Evolutionary conservation across 192 early-diverging fungal species (phyloP), one percentile per base, ranked within the genome.

Genomic region (Podila epicladia): DNA sequence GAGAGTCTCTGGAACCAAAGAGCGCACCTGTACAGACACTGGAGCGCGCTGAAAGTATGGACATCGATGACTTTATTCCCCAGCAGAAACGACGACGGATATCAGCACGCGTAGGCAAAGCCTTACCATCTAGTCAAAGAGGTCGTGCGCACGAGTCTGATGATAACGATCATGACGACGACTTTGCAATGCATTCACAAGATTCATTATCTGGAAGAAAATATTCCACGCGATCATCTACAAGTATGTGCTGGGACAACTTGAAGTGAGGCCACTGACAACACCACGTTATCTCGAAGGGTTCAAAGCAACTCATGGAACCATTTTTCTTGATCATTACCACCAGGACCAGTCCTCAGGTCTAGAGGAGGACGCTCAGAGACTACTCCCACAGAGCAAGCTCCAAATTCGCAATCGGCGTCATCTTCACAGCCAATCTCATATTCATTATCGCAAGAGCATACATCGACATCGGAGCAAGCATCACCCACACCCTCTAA

Each of bases 11-110:
- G 28, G 9, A 35, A 4, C 38, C 63, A 6, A 76, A 59, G 49
- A 19, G n/a, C 22, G 22, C 38, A 19, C 38, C 17, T 7, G 28
- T 9, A 19, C 31, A 55, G 3, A 19, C 38, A 45, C 24, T 58
- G 2, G 22, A 50, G 33, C 62, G 57, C 8, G 17, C 35, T 24
- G 70, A 69, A 6, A 73, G 66, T 38, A 73, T 80, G 77, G 77
- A 80, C 5, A 22, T 69, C 4, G 71, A 80, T 24, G 66, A 65
- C 38, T 7, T 35, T 11, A 28, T 38, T 19, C 70, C 33, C 0
- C 61, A 69, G n/a, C 53, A 71, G 19, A 80, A 80, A 64, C 53
- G 77, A 49, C 65, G 77, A 59, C 64, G 77, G 62, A 73, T 65
- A 53, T 80, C 77, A 15, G 35, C 59, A 9, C 60, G 77, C 45